Evolutionary conservation across 768 basidiomycete species (phyloP).

Genomic region (Lactifluus piperatus): DNA sequence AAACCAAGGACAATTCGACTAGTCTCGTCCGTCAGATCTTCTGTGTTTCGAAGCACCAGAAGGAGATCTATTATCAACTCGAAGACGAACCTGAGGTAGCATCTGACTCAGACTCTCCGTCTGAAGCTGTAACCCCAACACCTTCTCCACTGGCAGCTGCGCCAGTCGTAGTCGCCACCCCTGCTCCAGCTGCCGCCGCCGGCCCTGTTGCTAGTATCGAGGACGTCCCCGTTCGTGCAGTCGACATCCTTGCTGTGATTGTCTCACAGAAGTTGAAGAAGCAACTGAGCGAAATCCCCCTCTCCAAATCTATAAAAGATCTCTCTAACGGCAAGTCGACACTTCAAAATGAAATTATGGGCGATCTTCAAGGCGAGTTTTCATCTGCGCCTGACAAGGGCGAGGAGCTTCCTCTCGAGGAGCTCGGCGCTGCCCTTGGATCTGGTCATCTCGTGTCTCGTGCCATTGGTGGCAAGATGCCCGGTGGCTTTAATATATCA

Average conservation of each 20-base stretch:
- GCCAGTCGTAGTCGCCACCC: conserved; percentile 30
- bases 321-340: conserved; percentile 98
- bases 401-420: conserved; percentile 93
- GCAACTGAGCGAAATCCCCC: conserved; percentile 76
- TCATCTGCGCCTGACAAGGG: conserved; percentile 94
- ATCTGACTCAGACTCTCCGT: conserved; percentile 29
- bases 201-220: conserved; percentile 56
- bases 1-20: conserved; percentile 77
- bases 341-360: conserved; percentile 96
- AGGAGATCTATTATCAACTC: conserved; percentile 97
- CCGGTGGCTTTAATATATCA: conserved; percentile 94
- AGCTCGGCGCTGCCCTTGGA: conserved; percentile 79
- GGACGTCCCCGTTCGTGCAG: conserved; percentile 85
- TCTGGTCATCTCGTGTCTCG: conserved; percentile 85
- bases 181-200: conserved; percentile 37
- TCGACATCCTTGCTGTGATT: conserved; percentile 79
- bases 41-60: conserved; percentile 90
- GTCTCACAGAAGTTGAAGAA: conserved; percentile 99
- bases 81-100: conserved; percentile 62
- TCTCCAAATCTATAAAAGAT: conserved; percentile 95
- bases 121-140: conserved; percentile 26
- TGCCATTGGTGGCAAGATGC: conserved; percentile 93
- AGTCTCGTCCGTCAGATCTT: conserved; percentile 72
- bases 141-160: conserved; percentile 27
- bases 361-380: conserved; percentile 95